A percentile compares a stretch with the other conserved stretches of the same genome.
These are phyloP conservation scores for Achaetomium macrosporum DNA, from an alignment of 2,329 filamentous ascomycete genomes.

Conservation along the genomic window DNA sequence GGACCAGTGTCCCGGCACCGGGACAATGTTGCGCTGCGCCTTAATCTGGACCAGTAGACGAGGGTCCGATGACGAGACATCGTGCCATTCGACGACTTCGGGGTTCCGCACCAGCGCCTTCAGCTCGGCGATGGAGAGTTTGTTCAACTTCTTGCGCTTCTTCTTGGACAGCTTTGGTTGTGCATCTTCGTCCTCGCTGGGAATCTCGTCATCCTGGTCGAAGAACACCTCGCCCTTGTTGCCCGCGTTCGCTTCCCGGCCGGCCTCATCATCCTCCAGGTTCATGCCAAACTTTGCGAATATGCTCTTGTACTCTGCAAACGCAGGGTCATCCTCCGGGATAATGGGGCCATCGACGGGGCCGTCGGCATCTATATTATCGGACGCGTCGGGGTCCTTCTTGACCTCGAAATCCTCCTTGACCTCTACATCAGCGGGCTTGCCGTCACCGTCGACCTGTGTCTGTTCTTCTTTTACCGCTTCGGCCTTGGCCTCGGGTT, in stretches of 20 bases:
- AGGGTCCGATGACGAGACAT: slow-evolving; percentile 85
- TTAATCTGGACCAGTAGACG: slow-evolving; percentile 90
- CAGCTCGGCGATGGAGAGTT: slow-evolving; percentile 88
- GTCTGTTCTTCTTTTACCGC: slow-evolving; percentile 20
- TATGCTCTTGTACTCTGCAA: slow-evolving; percentile 76
- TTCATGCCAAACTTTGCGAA: slow-evolving; percentile 71
- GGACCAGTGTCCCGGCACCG: slow-evolving; percentile 90
- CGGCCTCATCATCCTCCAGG: slow-evolving; percentile 55
- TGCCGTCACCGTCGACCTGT: slow-evolving; percentile 31
- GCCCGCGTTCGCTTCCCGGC: slow-evolving; percentile 58
- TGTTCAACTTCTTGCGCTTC: slow-evolving; percentile 85
- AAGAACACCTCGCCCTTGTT: slow-evolving; percentile 84
- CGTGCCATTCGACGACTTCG: slow-evolving; percentile 96
- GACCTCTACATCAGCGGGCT: slow-evolving; percentile 35
- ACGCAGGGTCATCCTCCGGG: slow-evolving; percentile 68
- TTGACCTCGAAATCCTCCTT: slow-evolving; percentile 40
- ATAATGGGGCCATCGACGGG: slow-evolving; percentile 42
- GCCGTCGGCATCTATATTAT: slow-evolving; percentile 39
- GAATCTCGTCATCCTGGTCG: slow-evolving; percentile 78
- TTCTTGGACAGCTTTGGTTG: slow-evolving; percentile 82
- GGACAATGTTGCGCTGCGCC: slow-evolving; percentile 88
- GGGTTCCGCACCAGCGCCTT: slow-evolving; percentile 88
- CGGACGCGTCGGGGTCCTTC: slow-evolving; percentile 32
- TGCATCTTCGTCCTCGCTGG: slow-evolving; percentile 71
- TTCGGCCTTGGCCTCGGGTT: slow-evolving; percentile 19